Conservation (phyloP, 2,329 filamentous ascomycete genomes). For the Acarospora socialis region DNA sequence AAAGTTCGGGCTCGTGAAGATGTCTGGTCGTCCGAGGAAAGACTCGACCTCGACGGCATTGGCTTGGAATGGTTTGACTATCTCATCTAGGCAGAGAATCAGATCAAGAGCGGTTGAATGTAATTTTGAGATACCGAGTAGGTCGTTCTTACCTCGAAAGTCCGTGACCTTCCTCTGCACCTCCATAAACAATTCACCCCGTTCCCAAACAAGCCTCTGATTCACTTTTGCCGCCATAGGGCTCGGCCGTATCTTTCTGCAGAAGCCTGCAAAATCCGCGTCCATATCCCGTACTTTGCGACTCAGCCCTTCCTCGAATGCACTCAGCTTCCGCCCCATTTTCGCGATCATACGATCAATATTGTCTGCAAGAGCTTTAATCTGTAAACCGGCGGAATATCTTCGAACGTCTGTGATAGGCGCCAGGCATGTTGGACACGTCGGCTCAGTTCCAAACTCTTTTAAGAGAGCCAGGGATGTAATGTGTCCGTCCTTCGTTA, state of each 20-base stretch:
- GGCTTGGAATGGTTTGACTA: constrained; percentile 13
- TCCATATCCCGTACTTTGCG: constrained; percentile 10
- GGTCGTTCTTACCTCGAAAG: constrained; percentile 9
- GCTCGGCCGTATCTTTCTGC: constrained; percentile 14
- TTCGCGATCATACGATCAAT: constrained; percentile 15
- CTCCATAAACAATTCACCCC: constrained; percentile 13
- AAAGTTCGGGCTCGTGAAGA: constrained; percentile 16
- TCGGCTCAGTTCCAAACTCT: constrained; percentile 1
- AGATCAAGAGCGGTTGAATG: too few relatives aligned
- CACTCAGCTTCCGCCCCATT: constrained; percentile 13
- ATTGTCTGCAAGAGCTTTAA: constrained; percentile 9
- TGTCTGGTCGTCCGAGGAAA: constrained; percentile 12
- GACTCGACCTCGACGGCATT: constrained; percentile 8
- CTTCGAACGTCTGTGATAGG: constrained; percentile 9
- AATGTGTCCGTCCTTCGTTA: constrained; percentile 2
- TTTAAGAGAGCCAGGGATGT: background rate
- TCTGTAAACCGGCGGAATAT: constrained; percentile 13
- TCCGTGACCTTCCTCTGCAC: constrained; percentile 13
- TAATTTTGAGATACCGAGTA: too few relatives aligned
- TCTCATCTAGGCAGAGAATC: constrained; percentile 4
- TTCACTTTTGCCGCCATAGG: constrained; percentile 16
- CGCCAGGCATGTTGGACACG: constrained; percentile 13
- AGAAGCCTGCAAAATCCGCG: constrained; percentile 12
- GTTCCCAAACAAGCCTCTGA: constrained; percentile 12
- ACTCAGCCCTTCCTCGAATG: constrained; percentile 12